Percentiles rank a stretch among this genome's conserved stretches.
Conservation (phyloP, 768 basidiomycete species). For the Suillus subluteus region DNA sequence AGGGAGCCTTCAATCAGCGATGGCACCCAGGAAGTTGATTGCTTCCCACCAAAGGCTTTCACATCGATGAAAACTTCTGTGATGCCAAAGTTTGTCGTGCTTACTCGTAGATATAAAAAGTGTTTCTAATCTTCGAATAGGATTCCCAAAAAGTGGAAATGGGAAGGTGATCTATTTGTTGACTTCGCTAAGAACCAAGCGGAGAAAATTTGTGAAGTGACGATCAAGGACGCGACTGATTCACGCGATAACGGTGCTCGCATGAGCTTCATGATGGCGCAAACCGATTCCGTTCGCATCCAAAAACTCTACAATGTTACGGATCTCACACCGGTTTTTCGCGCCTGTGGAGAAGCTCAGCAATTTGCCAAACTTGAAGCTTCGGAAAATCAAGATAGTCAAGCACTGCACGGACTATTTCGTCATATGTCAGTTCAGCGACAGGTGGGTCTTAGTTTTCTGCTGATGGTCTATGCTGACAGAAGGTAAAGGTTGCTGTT, state of each 20-base stretch:
- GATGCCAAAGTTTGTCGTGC: slow-evolving; percentile 33
- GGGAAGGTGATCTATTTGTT: slow-evolving; percentile 60
- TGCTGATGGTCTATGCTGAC: slow-evolving; percentile 12
- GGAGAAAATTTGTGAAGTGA: slow-evolving; percentile 53
- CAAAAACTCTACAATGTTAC: slow-evolving; percentile 50
- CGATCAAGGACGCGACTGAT: slow-evolving; percentile 49
- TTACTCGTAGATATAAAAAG: not conserved
- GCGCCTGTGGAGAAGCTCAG: slow-evolving; percentile 50
- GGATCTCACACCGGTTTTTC: slow-evolving; percentile 51
- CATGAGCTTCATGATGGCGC: slow-evolving; percentile 51
- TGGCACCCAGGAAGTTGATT: slow-evolving; percentile 10
- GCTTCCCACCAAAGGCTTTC: slow-evolving; percentile 9
- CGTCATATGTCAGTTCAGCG: slow-evolving; percentile 49
- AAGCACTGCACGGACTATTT: slow-evolving; percentile 44
- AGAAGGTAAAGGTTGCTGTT: slow-evolving; percentile 47
- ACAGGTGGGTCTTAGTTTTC: slow-evolving; percentile 44
- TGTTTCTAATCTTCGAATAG: slow-evolving; percentile 35
- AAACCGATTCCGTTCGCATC: slow-evolving; percentile 46
- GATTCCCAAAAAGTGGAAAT: slow-evolving; percentile 64
- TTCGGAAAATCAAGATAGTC: slow-evolving; percentile 41
- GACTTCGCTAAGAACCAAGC: slow-evolving; percentile 38
- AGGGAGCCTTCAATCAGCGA: slow-evolving; percentile 23
- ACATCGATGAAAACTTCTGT: slow-evolving; percentile 18
- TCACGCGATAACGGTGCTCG: slow-evolving; percentile 44
- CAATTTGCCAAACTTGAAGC: slow-evolving; percentile 58